Percentiles rank a stretch among this genome's conserved stretches.
phyloP scores from a whole-genome alignment of 2,329 filamentous ascomycete species.

The Apiospora arundinis region DNA sequence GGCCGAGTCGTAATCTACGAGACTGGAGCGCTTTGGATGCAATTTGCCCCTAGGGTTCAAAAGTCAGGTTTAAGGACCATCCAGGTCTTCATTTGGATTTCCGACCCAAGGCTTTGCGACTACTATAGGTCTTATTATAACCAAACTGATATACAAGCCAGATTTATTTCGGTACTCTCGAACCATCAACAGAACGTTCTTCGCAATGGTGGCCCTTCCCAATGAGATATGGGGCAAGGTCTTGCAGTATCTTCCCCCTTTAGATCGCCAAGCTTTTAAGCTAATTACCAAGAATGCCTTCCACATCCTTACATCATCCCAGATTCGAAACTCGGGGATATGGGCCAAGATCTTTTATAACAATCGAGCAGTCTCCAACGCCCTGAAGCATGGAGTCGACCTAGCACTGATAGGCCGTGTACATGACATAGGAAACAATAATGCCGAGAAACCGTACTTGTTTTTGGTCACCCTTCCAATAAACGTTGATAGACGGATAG shows the following conservation, averaged over 20 bases:
- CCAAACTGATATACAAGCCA: background rate
- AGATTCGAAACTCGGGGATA: background rate
- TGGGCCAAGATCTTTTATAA: background rate
- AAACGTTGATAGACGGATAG: background rate
- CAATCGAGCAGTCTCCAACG: background rate
- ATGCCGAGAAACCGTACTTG: background rate
- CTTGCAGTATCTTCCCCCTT: background rate
- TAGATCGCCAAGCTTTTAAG: background rate
- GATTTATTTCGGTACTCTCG: background rate
- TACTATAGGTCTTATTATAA: background rate
- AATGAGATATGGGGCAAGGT: background rate
- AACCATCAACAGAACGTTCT: background rate
- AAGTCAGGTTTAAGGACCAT: background rate
- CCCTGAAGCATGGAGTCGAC: background rate
- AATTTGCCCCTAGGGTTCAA: background rate
- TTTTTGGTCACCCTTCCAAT: background rate
- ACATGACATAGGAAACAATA: background rate
- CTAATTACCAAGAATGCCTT: conserved; percentile 1
- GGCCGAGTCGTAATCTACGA: too few species aligned
- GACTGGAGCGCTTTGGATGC: too few species aligned
- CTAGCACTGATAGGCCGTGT: background rate
- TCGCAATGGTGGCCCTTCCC: background rate
- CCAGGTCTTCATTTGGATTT: background rate
- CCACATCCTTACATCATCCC: background rate
- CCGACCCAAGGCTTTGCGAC: background rate